phyloP scores from a whole-genome alignment of 306 rosid species.

The Datisca glomerata region DNA sequence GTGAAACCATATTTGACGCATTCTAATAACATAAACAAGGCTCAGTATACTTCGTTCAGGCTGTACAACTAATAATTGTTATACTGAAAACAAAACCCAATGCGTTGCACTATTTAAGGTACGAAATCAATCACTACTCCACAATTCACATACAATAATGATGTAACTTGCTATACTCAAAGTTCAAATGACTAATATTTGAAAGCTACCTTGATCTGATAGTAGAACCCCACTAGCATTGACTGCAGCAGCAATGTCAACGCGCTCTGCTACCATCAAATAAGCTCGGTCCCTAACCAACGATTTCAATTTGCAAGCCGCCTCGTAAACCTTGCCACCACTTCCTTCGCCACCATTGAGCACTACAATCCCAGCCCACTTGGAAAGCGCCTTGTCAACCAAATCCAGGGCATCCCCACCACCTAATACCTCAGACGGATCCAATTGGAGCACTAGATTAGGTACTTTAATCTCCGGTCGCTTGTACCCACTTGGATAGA shows the following conservation, averaged over 20 bases:
- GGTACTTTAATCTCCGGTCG: constrained; percentile 70
- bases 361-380: constrained; percentile 55
- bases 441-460: constrained; percentile 40
- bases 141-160: too few species aligned
- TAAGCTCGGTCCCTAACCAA: constrained; percentile 60
- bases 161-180: too few species aligned
- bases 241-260: constrained; percentile 84
- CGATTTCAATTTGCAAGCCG: constrained; percentile 72
- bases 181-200: too few species aligned
- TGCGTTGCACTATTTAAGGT: too few species aligned
- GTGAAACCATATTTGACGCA: too few species aligned
- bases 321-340: constrained; percentile 65
- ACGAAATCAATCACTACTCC: too few species aligned
- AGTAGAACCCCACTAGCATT: constrained; percentile 70
- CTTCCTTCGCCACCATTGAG: constrained; percentile 36
- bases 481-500: constrained; percentile 85
- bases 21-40: too few species aligned
- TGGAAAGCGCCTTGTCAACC: constrained; percentile 57
- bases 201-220: constrained; percentile 65
- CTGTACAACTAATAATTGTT: too few species aligned
- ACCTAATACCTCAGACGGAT: constrained; percentile 36
- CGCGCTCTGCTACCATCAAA: constrained; percentile 71
- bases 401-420: constrained; percentile 20
- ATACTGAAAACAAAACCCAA: too few species aligned
- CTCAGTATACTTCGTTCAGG: too few species aligned